Base-by-base conservation (phyloP, 73 alveolate species). In the Paramecium biaurelia region DNA sequence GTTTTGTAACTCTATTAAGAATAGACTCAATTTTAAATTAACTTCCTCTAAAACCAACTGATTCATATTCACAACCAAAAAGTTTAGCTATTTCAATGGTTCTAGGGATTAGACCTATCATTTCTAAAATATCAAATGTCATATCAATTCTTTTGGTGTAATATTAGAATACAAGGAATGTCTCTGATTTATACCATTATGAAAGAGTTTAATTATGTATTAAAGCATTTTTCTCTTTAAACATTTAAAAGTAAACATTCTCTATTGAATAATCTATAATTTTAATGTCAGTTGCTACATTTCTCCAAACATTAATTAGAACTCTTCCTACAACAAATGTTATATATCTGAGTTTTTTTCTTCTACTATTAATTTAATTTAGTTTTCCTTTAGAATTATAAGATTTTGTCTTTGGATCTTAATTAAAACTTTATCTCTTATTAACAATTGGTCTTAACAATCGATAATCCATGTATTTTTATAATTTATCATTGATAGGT, bases 11-110 rank as follows among this genome's bases (percentile, higher is more conserved):
- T 89, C 96, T 93, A 15, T 97, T 87, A 85, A 98, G 85, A 24
- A 98, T 95, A 30, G 99, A 99, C 70, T 98, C 99, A 8, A 98
- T 99, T 94, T 97, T 96, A 92, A 95, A 98, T 92, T 98, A 97
- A 43, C 98, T 88, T 4, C 99, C 99, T 85, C 99, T 70, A 15
- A 97, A 96, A 88, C 94, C 93, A 49, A 96, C 95, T 68, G 99
- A 95, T 53, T 97, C 98, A 93, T 94, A 95, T 93, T 98, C 99
- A 24, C 98, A 97, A 35, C 99, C 99, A 93, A 96, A 97, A 6
- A 98, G 96, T 70, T 97, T 97, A 32, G 99, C 99, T 96, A 97
- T 94, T 43, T 95, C 94, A 20, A 96, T 93, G 72, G 98, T 95
- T 85, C 99, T 93, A 58, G 95, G 94, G 5, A 98, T 92, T 15